Conservation (phyloP, 352 stramenopile genomes). For the Pythium brachiatum region DNA sequence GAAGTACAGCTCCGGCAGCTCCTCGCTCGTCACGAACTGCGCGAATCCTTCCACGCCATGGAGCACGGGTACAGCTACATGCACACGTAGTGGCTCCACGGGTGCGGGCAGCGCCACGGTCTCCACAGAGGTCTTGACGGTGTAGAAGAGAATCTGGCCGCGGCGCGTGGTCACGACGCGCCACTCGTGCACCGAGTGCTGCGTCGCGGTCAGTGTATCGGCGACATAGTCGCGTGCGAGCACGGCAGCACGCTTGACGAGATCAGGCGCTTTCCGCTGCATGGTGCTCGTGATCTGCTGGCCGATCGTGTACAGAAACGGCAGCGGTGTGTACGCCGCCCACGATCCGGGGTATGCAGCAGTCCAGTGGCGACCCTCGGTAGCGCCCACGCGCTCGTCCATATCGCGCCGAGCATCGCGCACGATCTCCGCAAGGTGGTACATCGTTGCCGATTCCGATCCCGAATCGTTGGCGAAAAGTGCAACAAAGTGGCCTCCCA, state of each 20-base stretch:
- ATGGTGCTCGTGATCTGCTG: slow-evolving; percentile 71
- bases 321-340: slow-evolving; percentile 72
- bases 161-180: slow-evolving; percentile 57
- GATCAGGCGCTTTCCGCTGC: slow-evolving; percentile 69
- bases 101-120: slow-evolving; percentile 40
- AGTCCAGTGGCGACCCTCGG: slow-evolving; percentile 28
- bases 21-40: slow-evolving; percentile 80
- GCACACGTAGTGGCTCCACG: slow-evolving; percentile 49
- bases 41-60: slow-evolving; percentile 64
- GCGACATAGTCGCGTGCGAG: slow-evolving; percentile 64
- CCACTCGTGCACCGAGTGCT: slow-evolving; percentile 53
- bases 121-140: slow-evolving; percentile 58
- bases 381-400: slow-evolving; percentile 44
- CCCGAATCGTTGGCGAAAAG: slow-evolving; percentile 2
- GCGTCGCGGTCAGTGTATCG: slow-evolving; percentile 48
- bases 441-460: slow-evolving; percentile 46
- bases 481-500: background rate
- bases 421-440: slow-evolving; percentile 82
- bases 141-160: slow-evolving; percentile 67
- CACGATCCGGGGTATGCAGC: slow-evolving; percentile 36
- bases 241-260: slow-evolving; percentile 68
- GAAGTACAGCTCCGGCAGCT: slow-evolving; percentile 83
- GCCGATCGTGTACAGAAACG: slow-evolving; percentile 65
- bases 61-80: slow-evolving; percentile 62
- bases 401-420: slow-evolving; percentile 78